Base-by-base conservation (phyloP, 2,329 filamentous ascomycete species). In the Calonectria pteridis region DNA sequence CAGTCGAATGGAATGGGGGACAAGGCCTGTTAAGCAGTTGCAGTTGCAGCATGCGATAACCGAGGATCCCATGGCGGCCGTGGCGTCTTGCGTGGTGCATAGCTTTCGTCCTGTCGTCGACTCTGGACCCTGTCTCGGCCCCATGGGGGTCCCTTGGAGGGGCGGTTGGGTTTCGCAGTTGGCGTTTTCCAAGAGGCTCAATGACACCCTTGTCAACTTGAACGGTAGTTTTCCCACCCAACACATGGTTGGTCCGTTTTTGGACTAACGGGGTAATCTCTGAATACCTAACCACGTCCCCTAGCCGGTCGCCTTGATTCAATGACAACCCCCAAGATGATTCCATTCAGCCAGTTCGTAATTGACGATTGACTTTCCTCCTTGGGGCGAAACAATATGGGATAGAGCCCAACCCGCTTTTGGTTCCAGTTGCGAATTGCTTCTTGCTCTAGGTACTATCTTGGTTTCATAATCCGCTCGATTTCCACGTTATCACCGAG, bases 161-260 rank as follows among this genome's bases (percentile, higher is more conserved):
- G 29, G 58, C 65, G 59, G 66, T 62, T 62, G 55, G 55, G 55
- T 37, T 62, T 35, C 55, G 66, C 71, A 51, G 66, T 62, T 62
- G 66, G 64, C 59, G 69, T 70, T 73, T 71, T 64, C 29, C 67
- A 64, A 59, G 73, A 75, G 72, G 74, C 74, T 71, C 76, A 74
- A 43, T 63, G 51, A 66, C 55, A 79, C 76, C 78, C 78, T 80
- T 77, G 78, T 79, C 71, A 70, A 62, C 73, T 67, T 66, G 29
- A 72, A 73, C 58, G 67, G 64, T 69, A 75, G 72, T 80, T 72
- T 79, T 80, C 77, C 76, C 78, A 80, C 77, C 76, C 70, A 72
- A 53, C 2, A 31, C 59, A 23, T 78, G 71, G 76, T 77, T 77
- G 77, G 78, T 43, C 65, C 64, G 67, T 63, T 70, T 71, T 65